Conservation (phyloP, 441 rosid species). For the California macrophylla region DNA sequence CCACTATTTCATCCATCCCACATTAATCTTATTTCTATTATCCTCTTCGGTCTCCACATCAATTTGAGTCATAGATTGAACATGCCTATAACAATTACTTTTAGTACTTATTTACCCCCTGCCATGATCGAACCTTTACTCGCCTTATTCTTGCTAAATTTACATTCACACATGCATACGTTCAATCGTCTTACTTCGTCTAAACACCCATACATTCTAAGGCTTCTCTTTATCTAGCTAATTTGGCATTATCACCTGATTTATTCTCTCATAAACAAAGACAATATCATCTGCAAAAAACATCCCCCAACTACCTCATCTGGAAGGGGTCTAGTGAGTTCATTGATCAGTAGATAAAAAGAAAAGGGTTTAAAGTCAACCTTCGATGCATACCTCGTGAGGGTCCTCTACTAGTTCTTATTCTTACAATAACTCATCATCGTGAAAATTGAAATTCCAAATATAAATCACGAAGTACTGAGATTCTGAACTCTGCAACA, state of each 20-base stretch:
- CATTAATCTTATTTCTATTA: not conserved
- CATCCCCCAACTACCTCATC: not conserved
- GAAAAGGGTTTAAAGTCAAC: not conserved
- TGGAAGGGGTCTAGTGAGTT: not conserved
- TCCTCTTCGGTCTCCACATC: not conserved
- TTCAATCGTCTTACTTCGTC: not conserved
- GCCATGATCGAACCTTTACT: not conserved
- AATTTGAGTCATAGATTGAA: too few relatives aligned
- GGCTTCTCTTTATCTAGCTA: too few relatives aligned
- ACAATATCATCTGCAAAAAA: too few relatives aligned
- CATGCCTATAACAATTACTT: not conserved
- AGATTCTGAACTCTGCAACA: not conserved
- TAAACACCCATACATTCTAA: not conserved
- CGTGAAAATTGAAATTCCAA: not conserved
- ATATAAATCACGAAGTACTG: not conserved
- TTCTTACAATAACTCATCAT: too few relatives aligned
- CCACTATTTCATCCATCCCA: not conserved
- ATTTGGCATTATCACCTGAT: too few relatives aligned
- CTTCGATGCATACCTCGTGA: too few relatives aligned
- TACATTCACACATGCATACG: not conserved
- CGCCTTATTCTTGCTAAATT: not conserved
- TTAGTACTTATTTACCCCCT: not conserved
- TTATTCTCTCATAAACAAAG: too few relatives aligned
- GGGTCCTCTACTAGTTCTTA: too few relatives aligned
- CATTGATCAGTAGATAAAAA: not conserved